Conservation (phyloP, 257 asterid species). For the Primulina tabacum region DNA sequence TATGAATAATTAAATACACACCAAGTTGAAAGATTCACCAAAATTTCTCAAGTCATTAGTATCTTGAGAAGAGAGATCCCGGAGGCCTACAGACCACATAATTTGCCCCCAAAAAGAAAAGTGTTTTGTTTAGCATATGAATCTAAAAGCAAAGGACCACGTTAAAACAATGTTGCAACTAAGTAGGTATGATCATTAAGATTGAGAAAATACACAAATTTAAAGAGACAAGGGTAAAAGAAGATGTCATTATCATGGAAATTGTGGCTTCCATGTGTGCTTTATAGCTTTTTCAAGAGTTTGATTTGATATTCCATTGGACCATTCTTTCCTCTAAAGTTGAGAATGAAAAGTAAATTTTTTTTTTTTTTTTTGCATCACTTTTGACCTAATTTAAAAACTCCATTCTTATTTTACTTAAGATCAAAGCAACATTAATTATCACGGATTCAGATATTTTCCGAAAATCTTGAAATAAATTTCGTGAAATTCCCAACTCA, state of each 20-base stretch:
- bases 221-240: neutral
- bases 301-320: conserved; percentile 28
- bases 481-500: too few relatives aligned
- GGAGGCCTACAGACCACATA: neutral
- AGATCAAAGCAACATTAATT: neutral
- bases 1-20: too few relatives aligned
- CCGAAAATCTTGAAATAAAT: too few relatives aligned
- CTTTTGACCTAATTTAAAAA: conserved; percentile 36
- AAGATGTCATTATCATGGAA: conserved; percentile 27
- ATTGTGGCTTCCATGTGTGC: conserved; percentile 31
- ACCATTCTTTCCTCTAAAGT: conserved; percentile 22
- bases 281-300: conserved; percentile 22
- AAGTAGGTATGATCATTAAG: conserved; percentile 16
- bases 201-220: conserved; percentile 10
- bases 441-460: neutral
- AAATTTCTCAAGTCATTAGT: too few relatives aligned
- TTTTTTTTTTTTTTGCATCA: too few relatives aligned
- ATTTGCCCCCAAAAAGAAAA: neutral
- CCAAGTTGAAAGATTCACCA: too few relatives aligned
- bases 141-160: neutral
- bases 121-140: neutral
- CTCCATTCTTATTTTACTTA: conserved; percentile 13
- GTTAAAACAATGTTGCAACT: neutral
- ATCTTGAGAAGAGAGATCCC: too few relatives aligned
- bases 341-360: conserved; percentile 4